phyloP scores from a whole-genome alignment of 257 asterid genomes.

The Cynanchum wilfordii region DNA sequence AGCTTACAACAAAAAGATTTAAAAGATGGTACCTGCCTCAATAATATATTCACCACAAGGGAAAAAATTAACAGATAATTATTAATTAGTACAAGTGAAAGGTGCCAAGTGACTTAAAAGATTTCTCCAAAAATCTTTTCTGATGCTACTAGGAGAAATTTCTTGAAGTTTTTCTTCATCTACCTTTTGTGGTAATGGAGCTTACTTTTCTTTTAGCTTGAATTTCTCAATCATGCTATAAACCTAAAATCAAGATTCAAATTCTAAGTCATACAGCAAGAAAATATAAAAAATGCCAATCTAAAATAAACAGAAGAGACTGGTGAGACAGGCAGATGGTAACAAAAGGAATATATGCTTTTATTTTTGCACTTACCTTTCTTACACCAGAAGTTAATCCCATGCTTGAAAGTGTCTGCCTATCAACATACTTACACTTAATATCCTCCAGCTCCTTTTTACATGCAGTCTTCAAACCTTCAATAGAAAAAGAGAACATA shows the following conservation, averaged over 20 bases:
- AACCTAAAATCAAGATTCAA: slow-evolving; percentile 50
- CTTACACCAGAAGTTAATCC: slow-evolving; percentile 96
- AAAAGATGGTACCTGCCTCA: neutral
- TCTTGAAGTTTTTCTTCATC: slow-evolving; percentile 22
- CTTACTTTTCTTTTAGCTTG: slow-evolving; percentile 39
- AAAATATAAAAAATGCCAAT: neutral
- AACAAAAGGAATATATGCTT: neutral
- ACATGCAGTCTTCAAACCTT: slow-evolving; percentile 40
- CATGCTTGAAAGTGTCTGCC: slow-evolving; percentile 55
- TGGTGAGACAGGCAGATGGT: neutral
- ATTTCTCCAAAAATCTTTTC: neutral
- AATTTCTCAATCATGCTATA: slow-evolving; percentile 67
- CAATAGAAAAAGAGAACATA: slow-evolving; percentile 14
- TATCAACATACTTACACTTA: slow-evolving; percentile 70
- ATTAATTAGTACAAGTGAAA: neutral
- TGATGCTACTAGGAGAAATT: neutral
- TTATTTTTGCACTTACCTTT: slow-evolving; percentile 49
- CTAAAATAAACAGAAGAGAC: neutral
- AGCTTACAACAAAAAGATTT: neutral
- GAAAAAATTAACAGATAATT: neutral
- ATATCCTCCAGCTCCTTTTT: slow-evolving; percentile 31
- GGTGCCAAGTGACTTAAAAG: neutral
- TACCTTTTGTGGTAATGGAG: slow-evolving; percentile 33
- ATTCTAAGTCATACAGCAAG: slow-evolving; percentile 12
- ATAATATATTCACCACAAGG: neutral